Evolutionary conservation across 495 filamentous ascomycete genomes (phyloP).

Genomic region (Neurospora cerealis): DNA sequence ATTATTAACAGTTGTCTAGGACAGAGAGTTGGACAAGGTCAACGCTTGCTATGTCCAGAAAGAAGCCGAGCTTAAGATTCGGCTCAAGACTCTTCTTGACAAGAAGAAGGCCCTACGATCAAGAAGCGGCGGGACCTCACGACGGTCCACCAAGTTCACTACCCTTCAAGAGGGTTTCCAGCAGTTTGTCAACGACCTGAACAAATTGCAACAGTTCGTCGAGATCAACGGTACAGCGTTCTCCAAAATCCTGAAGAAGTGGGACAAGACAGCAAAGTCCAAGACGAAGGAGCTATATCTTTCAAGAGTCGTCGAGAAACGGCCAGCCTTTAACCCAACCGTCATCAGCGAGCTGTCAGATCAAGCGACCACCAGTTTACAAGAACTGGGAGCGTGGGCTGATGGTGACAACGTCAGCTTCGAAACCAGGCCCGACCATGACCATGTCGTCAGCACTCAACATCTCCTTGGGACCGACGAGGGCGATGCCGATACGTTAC

Average conservation of each 20-base stretch:
- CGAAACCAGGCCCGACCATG: slow-evolving; percentile 44
- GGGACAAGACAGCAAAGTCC: slow-evolving; percentile 99
- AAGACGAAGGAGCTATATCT: slow-evolving; percentile 96
- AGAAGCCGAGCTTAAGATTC: slow-evolving; percentile 93
- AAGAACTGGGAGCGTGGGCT: slow-evolving; percentile 92
- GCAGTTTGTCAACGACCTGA: slow-evolving; percentile 89
- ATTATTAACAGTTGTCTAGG: slow-evolving; percentile 44
- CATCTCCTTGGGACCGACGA: slow-evolving; percentile 61
- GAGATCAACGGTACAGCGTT: slow-evolving; percentile 95
- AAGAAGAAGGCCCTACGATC: slow-evolving; percentile 86
- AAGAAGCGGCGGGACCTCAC: slow-evolving; percentile 60
- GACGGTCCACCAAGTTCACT: slow-evolving; percentile 82
- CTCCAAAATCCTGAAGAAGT: slow-evolving; percentile 99
- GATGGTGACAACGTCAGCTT: slow-evolving; percentile 87
- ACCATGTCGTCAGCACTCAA: slow-evolving; percentile 54
- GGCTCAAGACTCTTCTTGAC: slow-evolving; percentile 81
- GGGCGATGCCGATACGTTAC: slow-evolving; percentile 73
- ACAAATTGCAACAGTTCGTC: slow-evolving; percentile 97
- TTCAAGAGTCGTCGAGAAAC: slow-evolving; percentile 90
- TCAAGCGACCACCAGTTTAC: slow-evolving; percentile 82
- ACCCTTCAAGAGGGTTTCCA: slow-evolving; percentile 93
- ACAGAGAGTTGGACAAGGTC: slow-evolving; percentile 96
- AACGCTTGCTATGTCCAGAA: slow-evolving; percentile 97
- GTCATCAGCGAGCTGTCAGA: slow-evolving; percentile 95
- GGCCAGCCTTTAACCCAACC: slow-evolving; percentile 94